phyloP scores from a whole-genome alignment of 495 filamentous ascomycete species.

The Aspergillus conjunctus region DNA sequence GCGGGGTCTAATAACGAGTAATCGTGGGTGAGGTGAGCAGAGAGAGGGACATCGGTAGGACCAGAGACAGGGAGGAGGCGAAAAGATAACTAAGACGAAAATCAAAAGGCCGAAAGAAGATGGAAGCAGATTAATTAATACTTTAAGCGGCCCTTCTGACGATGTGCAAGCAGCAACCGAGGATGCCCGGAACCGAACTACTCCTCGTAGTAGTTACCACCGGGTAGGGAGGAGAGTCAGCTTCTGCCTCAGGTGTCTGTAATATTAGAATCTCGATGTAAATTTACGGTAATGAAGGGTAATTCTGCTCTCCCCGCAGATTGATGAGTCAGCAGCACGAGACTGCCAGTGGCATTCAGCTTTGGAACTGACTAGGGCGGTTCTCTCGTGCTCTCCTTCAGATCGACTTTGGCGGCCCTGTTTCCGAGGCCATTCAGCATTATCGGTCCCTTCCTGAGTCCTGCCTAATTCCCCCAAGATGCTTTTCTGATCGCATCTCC shows the following conservation, averaged over 20 bases:
- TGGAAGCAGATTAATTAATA: background rate
- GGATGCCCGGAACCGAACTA: slow-evolving; percentile 5
- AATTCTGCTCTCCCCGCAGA: background rate
- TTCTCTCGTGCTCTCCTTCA: slow-evolving; percentile 12
- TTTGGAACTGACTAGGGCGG: background rate
- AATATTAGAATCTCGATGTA: background rate
- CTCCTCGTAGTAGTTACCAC: too few relatives aligned
- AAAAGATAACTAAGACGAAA: background rate
- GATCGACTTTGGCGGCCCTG: background rate
- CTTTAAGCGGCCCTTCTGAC: background rate
- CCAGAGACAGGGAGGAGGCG: background rate
- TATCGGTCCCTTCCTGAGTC: background rate
- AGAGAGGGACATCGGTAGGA: background rate
- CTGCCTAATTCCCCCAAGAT: slow-evolving; percentile 20
- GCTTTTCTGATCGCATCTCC: slow-evolving; percentile 20
- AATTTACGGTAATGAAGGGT: slow-evolving; percentile 1
- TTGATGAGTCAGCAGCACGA: slow-evolving; percentile 26
- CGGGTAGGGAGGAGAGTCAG: too few relatives aligned
- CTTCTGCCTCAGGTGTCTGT: too few relatives aligned
- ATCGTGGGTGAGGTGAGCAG: background rate
- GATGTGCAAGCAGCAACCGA: slow-evolving; percentile 1
- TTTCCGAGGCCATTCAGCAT: slow-evolving; percentile 6
- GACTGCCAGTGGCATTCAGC: slow-evolving; percentile 3
- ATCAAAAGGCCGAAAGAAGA: background rate
- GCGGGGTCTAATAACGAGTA: background rate